Conservation (phyloP, 306 rosid species). For the Acmispon strigosus region DNA sequence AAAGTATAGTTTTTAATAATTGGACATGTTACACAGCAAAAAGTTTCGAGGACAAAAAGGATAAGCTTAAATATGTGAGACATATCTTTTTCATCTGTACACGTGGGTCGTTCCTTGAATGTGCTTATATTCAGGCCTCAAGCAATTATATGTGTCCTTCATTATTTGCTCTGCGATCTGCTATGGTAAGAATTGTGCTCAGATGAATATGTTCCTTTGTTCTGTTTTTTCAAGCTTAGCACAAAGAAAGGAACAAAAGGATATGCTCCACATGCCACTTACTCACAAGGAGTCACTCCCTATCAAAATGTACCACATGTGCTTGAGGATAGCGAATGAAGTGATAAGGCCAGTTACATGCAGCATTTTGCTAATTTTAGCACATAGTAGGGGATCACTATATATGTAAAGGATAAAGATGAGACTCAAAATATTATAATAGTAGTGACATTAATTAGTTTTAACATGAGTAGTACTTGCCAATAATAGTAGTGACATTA, state of each 20-base stretch:
- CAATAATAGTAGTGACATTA: too few species aligned
- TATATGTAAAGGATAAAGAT: background rate
- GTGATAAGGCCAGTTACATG: background rate
- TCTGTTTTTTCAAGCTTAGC: background rate
- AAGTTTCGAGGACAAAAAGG: background rate
- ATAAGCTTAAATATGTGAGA: slow-evolving; percentile 19
- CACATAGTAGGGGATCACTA: background rate
- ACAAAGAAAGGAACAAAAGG: background rate
- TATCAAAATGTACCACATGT: slow-evolving; percentile 3
- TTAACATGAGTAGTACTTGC: too few species aligned
- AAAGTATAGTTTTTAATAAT: background rate
- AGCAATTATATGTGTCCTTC: background rate
- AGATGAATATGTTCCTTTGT: too few species aligned
- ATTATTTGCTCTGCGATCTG: background rate
- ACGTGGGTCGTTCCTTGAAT: background rate
- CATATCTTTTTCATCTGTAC: background rate
- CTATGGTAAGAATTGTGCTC: background rate
- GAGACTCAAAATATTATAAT: background rate
- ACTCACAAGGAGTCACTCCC: background rate
- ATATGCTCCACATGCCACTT: background rate
- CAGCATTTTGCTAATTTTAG: background rate
- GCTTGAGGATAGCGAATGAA: background rate
- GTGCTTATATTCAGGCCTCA: background rate
- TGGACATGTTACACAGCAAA: background rate
- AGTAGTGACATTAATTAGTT: background rate